These are phyloP conservation scores for Lantana camara DNA, from an alignment of 257 asterid species.

Conservation along the genomic window DNA sequence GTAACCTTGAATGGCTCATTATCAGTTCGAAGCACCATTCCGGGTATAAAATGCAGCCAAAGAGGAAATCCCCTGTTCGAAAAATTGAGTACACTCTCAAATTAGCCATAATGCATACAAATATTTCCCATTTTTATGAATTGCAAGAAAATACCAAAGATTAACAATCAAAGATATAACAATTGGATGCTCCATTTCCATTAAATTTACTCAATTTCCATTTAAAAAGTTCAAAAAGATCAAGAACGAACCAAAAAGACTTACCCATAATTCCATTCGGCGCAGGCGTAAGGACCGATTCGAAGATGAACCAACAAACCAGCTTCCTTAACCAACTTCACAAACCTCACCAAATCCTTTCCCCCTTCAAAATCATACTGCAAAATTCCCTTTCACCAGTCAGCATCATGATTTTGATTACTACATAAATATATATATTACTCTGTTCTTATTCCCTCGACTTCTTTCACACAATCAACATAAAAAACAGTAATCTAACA, in stretches of 20 bases:
- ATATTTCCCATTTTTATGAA: background rate
- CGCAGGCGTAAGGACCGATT: constrained; percentile 88
- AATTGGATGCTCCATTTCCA: background rate
- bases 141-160: background rate
- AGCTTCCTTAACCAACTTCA: constrained; percentile 71
- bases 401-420: constrained; percentile 34
- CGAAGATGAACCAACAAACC: constrained; percentile 75
- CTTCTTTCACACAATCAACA: constrained; percentile 8
- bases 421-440: background rate
- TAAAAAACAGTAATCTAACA: background rate
- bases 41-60: constrained; percentile 92
- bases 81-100: background rate
- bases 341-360: constrained; percentile 75
- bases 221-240: too few relatives aligned
- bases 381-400: constrained; percentile 35
- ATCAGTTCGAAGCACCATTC: constrained; percentile 73
- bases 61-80: constrained; percentile 86
- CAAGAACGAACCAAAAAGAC: background rate
- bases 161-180: background rate
- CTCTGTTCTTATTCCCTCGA: constrained; percentile 1
- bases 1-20: constrained; percentile 80
- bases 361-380: constrained; percentile 84
- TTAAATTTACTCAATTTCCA: too few relatives aligned
- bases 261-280: constrained; percentile 97
- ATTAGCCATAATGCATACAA: background rate